Evolutionary conservation across 2,329 filamentous ascomycete species (phyloP), one percentile per base, ranked within the genome.

Genomic region (Phialocephala sp.): DNA sequence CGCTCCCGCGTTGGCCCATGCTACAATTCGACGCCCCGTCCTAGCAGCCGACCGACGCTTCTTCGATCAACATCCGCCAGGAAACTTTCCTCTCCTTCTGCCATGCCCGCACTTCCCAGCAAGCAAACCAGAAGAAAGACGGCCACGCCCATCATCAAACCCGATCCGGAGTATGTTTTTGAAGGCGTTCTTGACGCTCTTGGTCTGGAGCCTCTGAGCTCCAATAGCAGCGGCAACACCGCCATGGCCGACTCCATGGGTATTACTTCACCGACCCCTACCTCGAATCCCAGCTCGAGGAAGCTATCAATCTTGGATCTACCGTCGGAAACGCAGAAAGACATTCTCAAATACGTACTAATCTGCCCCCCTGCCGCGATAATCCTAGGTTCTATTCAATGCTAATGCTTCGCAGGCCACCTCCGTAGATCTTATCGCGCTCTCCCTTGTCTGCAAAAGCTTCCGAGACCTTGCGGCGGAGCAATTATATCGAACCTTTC

Each of bases 401-500:
- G 32, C 50, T 60, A 54, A 52, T 63, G 36, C n/a, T 36, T 60
- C 12, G 27, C 41, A 87, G 85, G 85, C 84, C 72, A 78, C 80
- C 18, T 79, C 82, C 66, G 73, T 75, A 68, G 85, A 88, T 66
- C 81, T 87, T 59, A 83, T 88, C 63, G 84, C 82, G 67, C 80
- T 89, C 59, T 82, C 85, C 15, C 82, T 88, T 39, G 86, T 88
- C 65, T 88, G 83, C 54, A 83, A 77, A 65, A 81, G 83, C 64
- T 87, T 88, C 71, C 84, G 83, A 69, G 81, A 86, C 43, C 78
- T 89, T 35, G 86, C 86, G 56, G 83, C 87, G 55, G 78, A 83
- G 47, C 80, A 85, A 66, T 78, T 90, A 18, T 90, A 89, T 74
- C 84, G 85, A 66, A 83, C 80, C 64, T 86, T 89, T 72, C 79